Evolutionary conservation across 192 early-diverging fungal genomes (phyloP).

Genomic region (Irineochytrium annulatum): DNA sequence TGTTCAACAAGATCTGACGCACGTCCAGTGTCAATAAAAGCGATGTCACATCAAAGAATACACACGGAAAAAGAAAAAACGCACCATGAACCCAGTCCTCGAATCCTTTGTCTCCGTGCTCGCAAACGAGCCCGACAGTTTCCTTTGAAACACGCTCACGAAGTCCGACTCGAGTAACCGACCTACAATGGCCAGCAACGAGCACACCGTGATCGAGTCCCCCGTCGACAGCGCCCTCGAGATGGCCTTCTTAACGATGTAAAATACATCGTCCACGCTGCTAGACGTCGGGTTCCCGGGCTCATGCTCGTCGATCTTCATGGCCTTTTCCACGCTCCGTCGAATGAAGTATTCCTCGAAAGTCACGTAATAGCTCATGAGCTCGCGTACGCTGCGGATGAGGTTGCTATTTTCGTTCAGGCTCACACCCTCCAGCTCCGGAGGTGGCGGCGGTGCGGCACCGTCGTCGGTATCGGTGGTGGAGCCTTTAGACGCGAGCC

Average conservation of each 20-base stretch:
- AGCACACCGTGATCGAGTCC: conserved; percentile 62
- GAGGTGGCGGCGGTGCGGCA: conserved; percentile 20
- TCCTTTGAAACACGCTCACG: conserved; percentile 58
- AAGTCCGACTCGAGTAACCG: conserved; percentile 67
- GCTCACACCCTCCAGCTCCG: conserved; percentile 41
- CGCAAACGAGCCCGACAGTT: conserved; percentile 48
- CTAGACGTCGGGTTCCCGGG: conserved; percentile 30
- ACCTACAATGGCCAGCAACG: conserved; percentile 65
- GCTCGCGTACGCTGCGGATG: conserved; percentile 50
- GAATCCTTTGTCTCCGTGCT: conserved; percentile 51
- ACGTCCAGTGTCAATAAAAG: conserved; percentile 1
- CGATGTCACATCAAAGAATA: too few relatives aligned
- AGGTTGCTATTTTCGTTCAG: conserved; percentile 56
- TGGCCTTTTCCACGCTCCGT: conserved; percentile 71
- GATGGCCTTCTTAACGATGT: conserved; percentile 74
- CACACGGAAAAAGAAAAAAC: background rate
- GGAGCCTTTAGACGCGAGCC: background rate
- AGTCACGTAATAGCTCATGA: conserved; percentile 65
- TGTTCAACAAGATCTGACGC: conserved; percentile 77
- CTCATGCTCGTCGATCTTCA: conserved; percentile 55
- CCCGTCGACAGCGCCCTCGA: conserved; percentile 70
- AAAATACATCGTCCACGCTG: conserved; percentile 93
- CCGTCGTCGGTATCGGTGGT: conserved; percentile 7
- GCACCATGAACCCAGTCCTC: conserved; percentile 63
- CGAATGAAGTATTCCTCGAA: conserved; percentile 76